Evolutionary conservation across 139 green algal species (phyloP).

Genomic region (Picochlorum sp.): DNA sequence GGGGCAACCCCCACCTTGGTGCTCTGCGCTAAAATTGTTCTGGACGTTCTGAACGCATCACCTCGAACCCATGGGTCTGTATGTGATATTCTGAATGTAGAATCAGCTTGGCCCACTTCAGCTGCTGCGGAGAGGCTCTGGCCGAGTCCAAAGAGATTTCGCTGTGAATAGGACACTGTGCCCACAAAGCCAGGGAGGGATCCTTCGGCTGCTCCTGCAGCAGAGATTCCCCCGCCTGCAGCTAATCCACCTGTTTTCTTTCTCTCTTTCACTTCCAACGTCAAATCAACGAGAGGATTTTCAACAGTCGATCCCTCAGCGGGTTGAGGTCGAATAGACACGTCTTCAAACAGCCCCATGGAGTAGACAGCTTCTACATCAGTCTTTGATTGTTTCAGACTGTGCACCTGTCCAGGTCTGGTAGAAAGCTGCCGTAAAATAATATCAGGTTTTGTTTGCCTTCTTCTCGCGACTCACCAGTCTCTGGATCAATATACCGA

Average conservation of each 20-base stretch:
- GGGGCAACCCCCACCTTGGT: constrained; percentile 37
- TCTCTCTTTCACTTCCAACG: constrained; percentile 75
- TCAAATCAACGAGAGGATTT: constrained; percentile 65
- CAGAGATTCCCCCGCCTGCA: constrained; percentile 72
- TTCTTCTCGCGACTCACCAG: constrained; percentile 49
- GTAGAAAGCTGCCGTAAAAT: constrained; percentile 74
- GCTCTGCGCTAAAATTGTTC: constrained; percentile 67
- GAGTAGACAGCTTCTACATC: constrained; percentile 87
- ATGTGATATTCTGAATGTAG: constrained; percentile 80
- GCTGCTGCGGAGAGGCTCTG: constrained; percentile 72
- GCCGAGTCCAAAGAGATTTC: constrained; percentile 84
- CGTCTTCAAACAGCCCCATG: constrained; percentile 92
- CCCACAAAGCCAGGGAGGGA: constrained; percentile 73
- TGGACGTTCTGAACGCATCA: constrained; percentile 76
- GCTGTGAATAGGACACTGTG: constrained; percentile 74
- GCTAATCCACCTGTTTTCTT: constrained; percentile 75
- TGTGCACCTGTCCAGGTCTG: constrained; percentile 68
- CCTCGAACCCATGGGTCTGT: constrained; percentile 85
- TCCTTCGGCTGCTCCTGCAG: constrained; percentile 42
- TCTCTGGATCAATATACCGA: constrained; percentile 67
- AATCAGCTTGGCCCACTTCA: constrained; percentile 80
- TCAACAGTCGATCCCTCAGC: constrained; percentile 51
- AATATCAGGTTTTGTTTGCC: constrained; percentile 67
- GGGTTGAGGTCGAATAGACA: constrained; percentile 76
- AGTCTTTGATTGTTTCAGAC: constrained; percentile 49